These are phyloP conservation scores for Colletotrichum orbiculare DNA, from an alignment of 2,329 filamentous ascomycete species.

Conservation along the genomic window DNA sequence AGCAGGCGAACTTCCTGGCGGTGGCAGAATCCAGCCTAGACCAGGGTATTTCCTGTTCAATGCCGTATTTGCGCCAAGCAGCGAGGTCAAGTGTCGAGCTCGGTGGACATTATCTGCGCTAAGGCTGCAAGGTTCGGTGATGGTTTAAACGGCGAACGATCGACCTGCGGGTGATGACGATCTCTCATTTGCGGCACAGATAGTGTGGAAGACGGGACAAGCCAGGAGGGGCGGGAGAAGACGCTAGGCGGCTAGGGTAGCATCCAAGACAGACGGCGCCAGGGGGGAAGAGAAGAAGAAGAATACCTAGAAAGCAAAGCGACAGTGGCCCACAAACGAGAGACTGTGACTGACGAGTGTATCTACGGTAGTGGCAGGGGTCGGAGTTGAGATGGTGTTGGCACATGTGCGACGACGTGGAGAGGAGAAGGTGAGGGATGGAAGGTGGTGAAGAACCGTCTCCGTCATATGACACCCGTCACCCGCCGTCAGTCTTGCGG, in stretches of 20 bases:
- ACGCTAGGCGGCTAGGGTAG: slow-evolving; percentile 20
- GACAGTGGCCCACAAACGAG: neutral
- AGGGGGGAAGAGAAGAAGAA: slow-evolving; percentile 12
- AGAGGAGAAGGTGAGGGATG: neutral
- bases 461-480: too few species aligned
- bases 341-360: slow-evolving; percentile 1
- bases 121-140: slow-evolving; percentile 35
- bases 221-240: slow-evolving; percentile 9
- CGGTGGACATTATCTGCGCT: slow-evolving; percentile 26
- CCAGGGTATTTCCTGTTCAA: too few species aligned
- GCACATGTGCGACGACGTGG: neutral
- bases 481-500: too few species aligned
- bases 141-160: slow-evolving; percentile 35
- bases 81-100: slow-evolving; percentile 12
- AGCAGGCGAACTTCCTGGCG: neutral
- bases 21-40: neutral
- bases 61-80: slow-evolving; percentile 19
- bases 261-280: slow-evolving; percentile 6
- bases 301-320: slow-evolving; percentile 1
- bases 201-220: slow-evolving; percentile 24
- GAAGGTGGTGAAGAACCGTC: neutral
- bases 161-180: slow-evolving; percentile 35
- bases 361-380: slow-evolving; percentile 23
- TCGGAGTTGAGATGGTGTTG: slow-evolving; percentile 22
- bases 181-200: slow-evolving; percentile 34